Percentiles rank a stretch among this genome's conserved stretches.
These are phyloP conservation scores for Trichomonascaceae sp. DNA, from an alignment of 1,139 yeast species.

Conservation along the genomic window DNA sequence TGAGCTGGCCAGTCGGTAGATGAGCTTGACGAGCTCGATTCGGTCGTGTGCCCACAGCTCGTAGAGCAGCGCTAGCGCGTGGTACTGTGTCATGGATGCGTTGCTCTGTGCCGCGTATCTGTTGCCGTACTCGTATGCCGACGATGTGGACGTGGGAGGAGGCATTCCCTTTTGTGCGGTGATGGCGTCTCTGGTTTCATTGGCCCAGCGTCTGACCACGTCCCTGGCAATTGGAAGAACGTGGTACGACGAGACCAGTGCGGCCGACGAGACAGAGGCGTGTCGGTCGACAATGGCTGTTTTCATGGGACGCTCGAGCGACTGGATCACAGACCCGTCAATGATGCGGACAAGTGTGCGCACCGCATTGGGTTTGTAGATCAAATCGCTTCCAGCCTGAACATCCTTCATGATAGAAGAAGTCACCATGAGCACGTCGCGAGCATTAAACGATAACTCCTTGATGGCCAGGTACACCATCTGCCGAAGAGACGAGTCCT, in stretches of 20 bases:
- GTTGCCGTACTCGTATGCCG: constrained; percentile 27
- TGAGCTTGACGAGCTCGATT: constrained; percentile 86
- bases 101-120: not conserved
- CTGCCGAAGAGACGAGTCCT: constrained; percentile 82
- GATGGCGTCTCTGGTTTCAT: constrained; percentile 85
- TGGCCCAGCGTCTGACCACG: constrained; percentile 84
- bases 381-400: constrained; percentile 64
- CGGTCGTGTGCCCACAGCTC: constrained; percentile 83
- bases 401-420: constrained; percentile 97
- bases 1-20: constrained; percentile 53
- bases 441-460: constrained; percentile 72
- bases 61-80: constrained; percentile 83
- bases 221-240: constrained; percentile 81
- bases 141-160: constrained; percentile 28
- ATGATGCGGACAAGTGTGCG: constrained; percentile 82
- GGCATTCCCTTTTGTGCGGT: constrained; percentile 59
- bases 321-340: constrained; percentile 85
- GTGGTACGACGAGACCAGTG: constrained; percentile 82
- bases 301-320: constrained; percentile 86
- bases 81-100: constrained; percentile 66
- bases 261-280: constrained; percentile 84
- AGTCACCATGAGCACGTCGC: constrained; percentile 93
- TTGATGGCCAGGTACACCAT: constrained; percentile 88
- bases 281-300: constrained; percentile 87
- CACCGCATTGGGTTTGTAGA: constrained; percentile 89